Evolutionary conservation across 2,329 filamentous ascomycete genomes (phyloP).

Genomic region (Colletotrichum karsti): DNA sequence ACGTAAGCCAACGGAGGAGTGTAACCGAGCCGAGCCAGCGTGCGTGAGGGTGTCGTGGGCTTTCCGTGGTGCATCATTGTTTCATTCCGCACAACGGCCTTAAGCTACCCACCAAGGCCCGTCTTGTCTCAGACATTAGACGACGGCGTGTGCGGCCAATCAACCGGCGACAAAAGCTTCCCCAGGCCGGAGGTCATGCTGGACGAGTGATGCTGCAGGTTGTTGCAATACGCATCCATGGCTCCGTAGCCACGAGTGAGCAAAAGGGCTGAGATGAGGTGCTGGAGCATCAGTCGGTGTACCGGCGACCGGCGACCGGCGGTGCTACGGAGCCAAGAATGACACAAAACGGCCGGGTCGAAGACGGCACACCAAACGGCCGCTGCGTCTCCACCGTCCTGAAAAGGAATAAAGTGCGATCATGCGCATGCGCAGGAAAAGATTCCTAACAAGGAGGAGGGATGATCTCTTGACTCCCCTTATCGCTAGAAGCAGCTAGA

Average conservation of each 20-base stretch:
- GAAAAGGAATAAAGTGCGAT: constrained; percentile 14
- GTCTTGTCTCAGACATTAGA: constrained; percentile 19
- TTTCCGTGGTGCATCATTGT: neutral
- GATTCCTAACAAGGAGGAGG: constrained; percentile 13
- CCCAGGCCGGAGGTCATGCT: neutral
- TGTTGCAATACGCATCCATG: neutral
- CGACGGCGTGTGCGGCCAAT: constrained; percentile 6
- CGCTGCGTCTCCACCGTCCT: neutral
- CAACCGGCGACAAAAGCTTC: neutral
- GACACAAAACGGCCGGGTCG: neutral
- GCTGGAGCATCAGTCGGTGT: neutral
- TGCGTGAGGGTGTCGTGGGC: neutral
- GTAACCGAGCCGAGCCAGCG: neutral
- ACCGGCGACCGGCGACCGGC: neutral
- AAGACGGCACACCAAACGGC: constrained; percentile 12
- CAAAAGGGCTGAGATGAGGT: neutral
- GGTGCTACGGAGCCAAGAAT: neutral
- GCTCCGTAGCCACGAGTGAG: neutral
- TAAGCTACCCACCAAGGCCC: constrained; percentile 11
- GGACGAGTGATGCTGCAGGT: neutral
- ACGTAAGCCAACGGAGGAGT: neutral
- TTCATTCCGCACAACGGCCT: constrained; percentile 15
- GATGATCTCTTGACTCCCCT: neutral
- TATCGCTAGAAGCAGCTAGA: neutral
- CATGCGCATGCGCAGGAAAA: constrained; percentile 21